Evolutionary conservation across 495 filamentous ascomycete species (phyloP), one percentile per base, ranked within the genome.

Genomic region (Penicillium atrosanguineum): DNA sequence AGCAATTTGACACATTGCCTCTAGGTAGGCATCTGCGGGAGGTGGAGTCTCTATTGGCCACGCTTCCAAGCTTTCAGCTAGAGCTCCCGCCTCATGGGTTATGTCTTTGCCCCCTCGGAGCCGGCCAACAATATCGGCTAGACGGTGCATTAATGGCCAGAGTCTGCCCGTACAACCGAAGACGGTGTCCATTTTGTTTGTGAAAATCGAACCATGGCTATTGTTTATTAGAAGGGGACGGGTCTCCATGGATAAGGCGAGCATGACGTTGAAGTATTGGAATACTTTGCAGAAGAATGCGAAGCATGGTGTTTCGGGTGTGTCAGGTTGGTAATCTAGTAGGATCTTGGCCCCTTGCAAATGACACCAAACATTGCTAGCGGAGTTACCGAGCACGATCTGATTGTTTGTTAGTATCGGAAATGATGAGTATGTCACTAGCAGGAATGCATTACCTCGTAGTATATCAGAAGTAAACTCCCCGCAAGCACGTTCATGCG

Each of bases 211-310:
- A 8, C 41, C 34, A 7, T 21, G 41, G 11, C n/a, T 4, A 3
- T n/a, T 29, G 11, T 3, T 23, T 18, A 51, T 41, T 1, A 46
- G 20, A 4, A 56, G 36, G 19, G 53, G 53, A 5, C 40, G 47
- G 42, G 36, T 19, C 5, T 42, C 53, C 9, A 56, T 28, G 8
- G 47, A 56, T 15, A 56, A 21, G 12, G 53, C 53, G 2, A 56
- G 42, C 53, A 51, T 56, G n/a, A 56, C 53, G 36, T 56, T 56
- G 43, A 50, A 56, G 18, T 56, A 51, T 39, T 56, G 47, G 36
- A 56, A 56, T 14, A 46, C 23, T 37, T 56, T 56, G 6, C 19
- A 31, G 26, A 56, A 56, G 42, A 56, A 56, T 3, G 34, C 6
- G 23, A 50, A 39, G 3, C 25, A 40, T 14, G 47, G 23, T 3